Base-by-base conservation (phyloP, 345 rosid genomes). In the Dimocarpus longan region DNA sequence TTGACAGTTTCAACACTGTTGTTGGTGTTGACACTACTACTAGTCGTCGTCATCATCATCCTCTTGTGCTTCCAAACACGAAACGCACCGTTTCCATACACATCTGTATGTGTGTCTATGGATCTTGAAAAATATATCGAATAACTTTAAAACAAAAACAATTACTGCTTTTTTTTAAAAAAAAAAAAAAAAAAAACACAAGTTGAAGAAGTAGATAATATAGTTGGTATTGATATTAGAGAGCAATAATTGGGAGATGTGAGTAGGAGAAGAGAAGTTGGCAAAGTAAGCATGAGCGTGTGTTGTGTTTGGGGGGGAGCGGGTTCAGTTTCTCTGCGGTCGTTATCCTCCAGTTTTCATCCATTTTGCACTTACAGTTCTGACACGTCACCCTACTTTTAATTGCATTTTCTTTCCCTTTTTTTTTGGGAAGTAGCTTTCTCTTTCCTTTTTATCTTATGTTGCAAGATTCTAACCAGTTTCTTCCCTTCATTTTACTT, bases 1-100 rank as follows among this genome's bases (percentile, higher is more conserved):
- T 93, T 93, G 52, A 92, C 87, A 52, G 97, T 95, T 68, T 91
- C 93, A 71, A 92, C 89, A 83, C 89, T 91, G 83, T 83, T 60
- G 11, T 4, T 60, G 28, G 10, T 59, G 63, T 57, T 59, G 59
- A 85, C 85, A 82, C 82, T 80, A 66, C 88, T 88, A 54, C 19
- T 15, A 15, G 28, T 50, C 56, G 24, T 59, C 22, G 0, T 60
- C 10, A 10, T 60, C 65, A 60, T 60, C 96, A 90, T 91, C 64
- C 64, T 84, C 42, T 46, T 46, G 52, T 79, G 62, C 70, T 78
- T 71, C 57, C 71, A 77, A 66, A 60, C 85, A 63, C 56, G 5
- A 68, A 80, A 65, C 32, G 40, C 22, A 44, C 19, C 24, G 70
- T 39, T 75, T 46, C 46, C 59, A 75, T 80, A 71, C 59, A 65